Percentiles rank a stretch among this genome's conserved stretches.
These are phyloP conservation scores for Cladosporium colombiae DNA, from an alignment of 2,329 filamentous ascomycete genomes.

Conservation along the genomic window DNA sequence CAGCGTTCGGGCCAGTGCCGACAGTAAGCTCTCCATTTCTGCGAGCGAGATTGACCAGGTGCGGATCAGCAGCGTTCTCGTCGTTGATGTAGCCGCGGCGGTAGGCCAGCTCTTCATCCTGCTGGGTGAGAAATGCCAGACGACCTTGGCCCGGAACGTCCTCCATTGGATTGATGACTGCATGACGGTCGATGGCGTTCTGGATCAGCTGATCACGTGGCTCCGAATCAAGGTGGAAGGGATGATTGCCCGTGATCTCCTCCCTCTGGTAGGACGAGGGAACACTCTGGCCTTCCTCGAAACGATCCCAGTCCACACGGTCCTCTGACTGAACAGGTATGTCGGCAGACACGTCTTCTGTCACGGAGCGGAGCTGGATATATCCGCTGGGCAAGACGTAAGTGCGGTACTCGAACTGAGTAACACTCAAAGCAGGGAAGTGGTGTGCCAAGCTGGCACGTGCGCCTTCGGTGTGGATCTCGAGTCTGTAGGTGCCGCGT, in stretches of 20 bases:
- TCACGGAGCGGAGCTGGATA: not conserved
- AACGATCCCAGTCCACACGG: not conserved
- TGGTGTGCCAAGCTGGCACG: not conserved
- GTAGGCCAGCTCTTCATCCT: not conserved
- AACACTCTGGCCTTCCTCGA: not conserved
- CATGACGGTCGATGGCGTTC: not conserved
- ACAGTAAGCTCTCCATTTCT: not conserved
- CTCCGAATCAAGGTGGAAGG: not conserved
- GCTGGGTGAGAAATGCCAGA: not conserved
- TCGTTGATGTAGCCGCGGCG: not conserved
- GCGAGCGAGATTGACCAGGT: not conserved
- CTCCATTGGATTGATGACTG: constrained; percentile 3
- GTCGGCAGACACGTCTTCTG: not conserved
- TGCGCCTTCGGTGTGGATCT: not conserved
- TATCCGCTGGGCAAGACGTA: not conserved
- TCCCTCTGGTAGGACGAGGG: not conserved
- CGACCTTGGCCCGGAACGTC: not conserved
- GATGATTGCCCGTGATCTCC: not conserved
- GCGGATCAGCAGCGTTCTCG: not conserved
- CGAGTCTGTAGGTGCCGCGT: not conserved
- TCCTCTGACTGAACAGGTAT: not conserved
- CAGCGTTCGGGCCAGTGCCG: constrained; percentile 6
- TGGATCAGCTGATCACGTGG: not conserved
- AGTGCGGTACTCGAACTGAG: not conserved
- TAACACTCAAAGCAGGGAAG: not conserved